Conservation (phyloP, 2,329 filamentous ascomycete species). For the Talaromyces marneffei region DNA sequence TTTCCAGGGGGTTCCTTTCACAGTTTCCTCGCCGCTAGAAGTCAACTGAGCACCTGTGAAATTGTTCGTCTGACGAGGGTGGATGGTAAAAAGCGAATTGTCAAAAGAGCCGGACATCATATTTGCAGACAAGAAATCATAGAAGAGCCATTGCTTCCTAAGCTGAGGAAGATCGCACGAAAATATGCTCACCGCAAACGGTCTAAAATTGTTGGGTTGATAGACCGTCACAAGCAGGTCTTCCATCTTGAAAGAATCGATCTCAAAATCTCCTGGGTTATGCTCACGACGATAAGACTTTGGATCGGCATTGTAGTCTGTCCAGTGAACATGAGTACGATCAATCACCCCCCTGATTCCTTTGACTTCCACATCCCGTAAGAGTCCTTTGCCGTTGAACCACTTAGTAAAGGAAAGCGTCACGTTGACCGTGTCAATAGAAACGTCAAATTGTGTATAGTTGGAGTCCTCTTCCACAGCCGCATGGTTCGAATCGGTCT, state of each 20-base stretch:
- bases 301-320: constrained; percentile 66
- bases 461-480: constrained; percentile 73
- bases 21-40: constrained; percentile 53
- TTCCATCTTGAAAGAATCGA: constrained; percentile 93
- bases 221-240: constrained; percentile 88
- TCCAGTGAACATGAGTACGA: constrained; percentile 73
- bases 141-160: constrained; percentile 94
- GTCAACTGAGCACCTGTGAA: constrained; percentile 60
- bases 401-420: constrained; percentile 97
- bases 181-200: constrained; percentile 91
- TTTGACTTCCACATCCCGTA: constrained; percentile 89
- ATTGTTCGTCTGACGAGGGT: constrained; percentile 83
- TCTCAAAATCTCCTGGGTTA: constrained; percentile 88
- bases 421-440: constrained; percentile 90
- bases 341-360: constrained; percentile 90
- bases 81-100: constrained; percentile 93
- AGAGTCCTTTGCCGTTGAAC: constrained; percentile 92
- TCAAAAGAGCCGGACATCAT: constrained; percentile 96
- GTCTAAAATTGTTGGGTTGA: constrained; percentile 84
- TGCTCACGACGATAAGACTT: constrained; percentile 83
- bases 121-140: constrained; percentile 91
- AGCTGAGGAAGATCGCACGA: constrained; percentile 89
- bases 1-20: constrained; percentile 74
- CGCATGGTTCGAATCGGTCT: constrained; percentile 37
- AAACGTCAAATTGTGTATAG: constrained; percentile 95